Conservation (phyloP, 768 basidiomycete genomes). For the Daedaleopsis sinensis region DNA sequence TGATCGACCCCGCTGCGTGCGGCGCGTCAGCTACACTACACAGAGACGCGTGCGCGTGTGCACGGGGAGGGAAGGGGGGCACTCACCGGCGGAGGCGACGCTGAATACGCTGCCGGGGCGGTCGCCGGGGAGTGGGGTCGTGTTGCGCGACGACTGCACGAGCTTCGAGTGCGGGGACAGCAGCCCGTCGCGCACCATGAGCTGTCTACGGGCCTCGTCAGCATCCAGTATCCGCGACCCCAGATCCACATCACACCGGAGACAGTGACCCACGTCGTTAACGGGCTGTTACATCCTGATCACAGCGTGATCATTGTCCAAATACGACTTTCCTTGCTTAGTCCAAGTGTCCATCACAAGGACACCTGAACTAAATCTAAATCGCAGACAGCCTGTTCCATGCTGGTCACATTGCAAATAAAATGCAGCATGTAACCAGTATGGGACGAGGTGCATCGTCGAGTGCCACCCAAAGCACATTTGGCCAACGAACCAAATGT, state of each 20-base stretch:
- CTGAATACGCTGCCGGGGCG: constrained; percentile 32
- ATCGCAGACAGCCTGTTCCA: no score
- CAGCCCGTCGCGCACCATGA: constrained; percentile 44
- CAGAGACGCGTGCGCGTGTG: constrained; percentile 1
- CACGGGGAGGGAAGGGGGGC: background rate
- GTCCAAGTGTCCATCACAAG: no score
- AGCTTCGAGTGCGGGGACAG: constrained; percentile 45
- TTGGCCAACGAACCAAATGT: no score
- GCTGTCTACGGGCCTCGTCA: constrained; percentile 32
- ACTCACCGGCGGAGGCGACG: constrained; percentile 30
- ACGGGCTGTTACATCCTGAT: no score
- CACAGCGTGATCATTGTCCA: no score
- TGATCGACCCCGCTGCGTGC: constrained; percentile 25
- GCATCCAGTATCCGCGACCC: background rate
- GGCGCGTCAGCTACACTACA: background rate
- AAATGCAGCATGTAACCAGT: no score
- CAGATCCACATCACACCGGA: background rate
- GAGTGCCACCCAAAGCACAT: no score
- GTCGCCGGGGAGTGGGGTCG: constrained; percentile 19
- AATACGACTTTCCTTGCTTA: no score
- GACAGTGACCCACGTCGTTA: no score
- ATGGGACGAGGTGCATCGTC: no score
- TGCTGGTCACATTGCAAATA: no score
- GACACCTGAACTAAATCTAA: no score
- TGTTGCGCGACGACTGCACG: constrained; percentile 25